phyloP scores from a whole-genome alignment of 2,329 filamentous ascomycete species.

The Colletotrichum sp. region DNA sequence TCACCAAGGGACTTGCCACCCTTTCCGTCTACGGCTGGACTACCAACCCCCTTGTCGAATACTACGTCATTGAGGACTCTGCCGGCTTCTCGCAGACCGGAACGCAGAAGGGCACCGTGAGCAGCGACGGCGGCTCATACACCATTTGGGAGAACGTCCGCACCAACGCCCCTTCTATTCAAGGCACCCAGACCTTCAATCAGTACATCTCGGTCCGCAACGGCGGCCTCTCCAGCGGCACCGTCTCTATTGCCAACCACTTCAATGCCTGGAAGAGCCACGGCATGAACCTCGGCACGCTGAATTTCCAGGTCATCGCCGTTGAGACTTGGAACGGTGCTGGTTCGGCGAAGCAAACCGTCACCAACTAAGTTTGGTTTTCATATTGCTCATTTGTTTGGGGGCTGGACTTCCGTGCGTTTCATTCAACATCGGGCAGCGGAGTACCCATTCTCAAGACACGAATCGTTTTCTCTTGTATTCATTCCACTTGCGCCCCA shows the following conservation, averaged over 20 bases:
- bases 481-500: neutral
- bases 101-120: conserved; percentile 33
- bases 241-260: conserved; percentile 53
- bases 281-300: conserved; percentile 51
- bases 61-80: conserved; percentile 58
- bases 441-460: neutral
- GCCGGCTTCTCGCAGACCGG: conserved; percentile 24
- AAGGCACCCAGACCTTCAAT: conserved; percentile 52
- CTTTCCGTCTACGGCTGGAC: conserved; percentile 60
- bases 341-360: neutral
- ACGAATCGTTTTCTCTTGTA: neutral
- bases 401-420: neutral
- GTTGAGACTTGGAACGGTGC: conserved; percentile 48
- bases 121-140: conserved; percentile 37
- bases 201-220: conserved; percentile 54
- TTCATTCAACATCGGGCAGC: neutral
- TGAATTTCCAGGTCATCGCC: conserved; percentile 58
- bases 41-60: conserved; percentile 57
- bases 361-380: neutral
- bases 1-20: neutral
- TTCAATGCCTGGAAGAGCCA: conserved; percentile 55
- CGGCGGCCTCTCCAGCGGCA: conserved; percentile 39
- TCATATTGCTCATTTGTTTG: neutral
- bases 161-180: conserved; percentile 49
- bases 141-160: conserved; percentile 38